Conservation (phyloP, 352 stramenopile genomes). For the Elongisporangium prolatum region DNA sequence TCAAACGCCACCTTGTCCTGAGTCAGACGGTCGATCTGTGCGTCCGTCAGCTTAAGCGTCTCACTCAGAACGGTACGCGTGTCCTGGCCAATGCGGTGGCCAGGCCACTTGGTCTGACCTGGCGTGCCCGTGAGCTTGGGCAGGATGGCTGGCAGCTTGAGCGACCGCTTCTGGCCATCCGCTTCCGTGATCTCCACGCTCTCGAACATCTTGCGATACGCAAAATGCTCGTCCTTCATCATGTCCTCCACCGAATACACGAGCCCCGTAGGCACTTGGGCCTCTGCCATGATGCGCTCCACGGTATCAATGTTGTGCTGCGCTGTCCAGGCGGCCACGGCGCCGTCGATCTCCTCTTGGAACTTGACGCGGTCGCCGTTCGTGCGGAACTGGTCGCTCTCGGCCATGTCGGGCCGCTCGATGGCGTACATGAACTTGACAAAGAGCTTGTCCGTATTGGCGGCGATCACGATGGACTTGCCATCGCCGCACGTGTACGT, state of each 20-base stretch:
- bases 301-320: conserved; percentile 40
- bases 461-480: conserved; percentile 84
- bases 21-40: conserved; percentile 53
- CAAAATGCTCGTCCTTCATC: conserved; percentile 62
- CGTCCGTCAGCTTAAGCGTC: conserved; percentile 45
- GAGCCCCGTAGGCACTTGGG: conserved; percentile 52
- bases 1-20: conserved; percentile 69
- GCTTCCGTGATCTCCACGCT: conserved; percentile 42
- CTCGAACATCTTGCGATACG: conserved; percentile 77
- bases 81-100: conserved; percentile 64
- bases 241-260: conserved; percentile 85
- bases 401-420: conserved; percentile 47
- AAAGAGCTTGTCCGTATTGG: conserved; percentile 83
- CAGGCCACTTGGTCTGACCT: conserved; percentile 55
- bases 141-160: conserved; percentile 74
- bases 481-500: conserved; percentile 79
- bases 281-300: conserved; percentile 52
- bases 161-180: conserved; percentile 17
- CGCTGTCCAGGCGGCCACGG: conserved; percentile 48
- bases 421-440: conserved; percentile 76
- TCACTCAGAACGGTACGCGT: conserved; percentile 54
- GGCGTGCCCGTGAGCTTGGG: conserved; percentile 65
- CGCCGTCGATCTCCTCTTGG: conserved; percentile 58
- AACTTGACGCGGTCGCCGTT: conserved; percentile 63
- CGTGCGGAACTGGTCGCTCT: conserved; percentile 50